phyloP scores from a whole-genome alignment of 345 rosid species.

The Crucihimalaya himalaica region DNA sequence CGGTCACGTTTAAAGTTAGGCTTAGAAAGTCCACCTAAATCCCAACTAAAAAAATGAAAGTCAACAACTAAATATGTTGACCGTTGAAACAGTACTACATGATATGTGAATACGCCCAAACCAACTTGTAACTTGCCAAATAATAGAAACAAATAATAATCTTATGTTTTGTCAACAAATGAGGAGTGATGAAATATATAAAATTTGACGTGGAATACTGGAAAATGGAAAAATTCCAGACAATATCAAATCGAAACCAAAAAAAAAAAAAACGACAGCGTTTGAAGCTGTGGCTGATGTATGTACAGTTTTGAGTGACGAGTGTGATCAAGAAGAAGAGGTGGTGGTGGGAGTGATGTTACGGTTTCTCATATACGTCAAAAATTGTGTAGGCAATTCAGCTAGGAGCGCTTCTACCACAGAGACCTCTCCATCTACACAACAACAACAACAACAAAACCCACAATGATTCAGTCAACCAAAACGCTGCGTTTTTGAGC shows the following conservation, averaged over 20 bases:
- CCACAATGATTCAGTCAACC: not conserved
- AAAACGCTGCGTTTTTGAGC: not conserved
- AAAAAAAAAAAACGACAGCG: slow-evolving; percentile 28
- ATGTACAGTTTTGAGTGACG: slow-evolving; percentile 24
- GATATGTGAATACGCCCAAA: not conserved
- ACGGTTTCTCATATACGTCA: slow-evolving; percentile 71
- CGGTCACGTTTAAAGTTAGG: slow-evolving; percentile 7
- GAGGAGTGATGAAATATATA: slow-evolving; percentile 12
- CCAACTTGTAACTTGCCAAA: not conserved
- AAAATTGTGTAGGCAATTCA: slow-evolving; percentile 85
- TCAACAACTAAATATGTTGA: slow-evolving; percentile 25
- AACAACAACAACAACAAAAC: not conserved
- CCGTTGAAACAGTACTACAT: slow-evolving; percentile 10
- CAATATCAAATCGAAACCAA: not conserved
- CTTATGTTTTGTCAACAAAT: not conserved
- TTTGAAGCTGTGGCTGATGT: slow-evolving; percentile 3
- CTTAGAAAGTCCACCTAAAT: slow-evolving; percentile 31
- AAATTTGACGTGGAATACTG: slow-evolving; percentile 29
- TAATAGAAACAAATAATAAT: not conserved
- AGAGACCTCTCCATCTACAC: slow-evolving; percentile 72
- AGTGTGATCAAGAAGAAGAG: slow-evolving; percentile 13
- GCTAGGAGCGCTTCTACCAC: slow-evolving; percentile 82
- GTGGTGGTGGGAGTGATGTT: slow-evolving; percentile 54
- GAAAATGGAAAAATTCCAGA: slow-evolving; percentile 36
- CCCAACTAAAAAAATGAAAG: slow-evolving; percentile 14